Base-by-base conservation (phyloP, 441 rosid genomes). In the Adansonia madagascariensis region DNA sequence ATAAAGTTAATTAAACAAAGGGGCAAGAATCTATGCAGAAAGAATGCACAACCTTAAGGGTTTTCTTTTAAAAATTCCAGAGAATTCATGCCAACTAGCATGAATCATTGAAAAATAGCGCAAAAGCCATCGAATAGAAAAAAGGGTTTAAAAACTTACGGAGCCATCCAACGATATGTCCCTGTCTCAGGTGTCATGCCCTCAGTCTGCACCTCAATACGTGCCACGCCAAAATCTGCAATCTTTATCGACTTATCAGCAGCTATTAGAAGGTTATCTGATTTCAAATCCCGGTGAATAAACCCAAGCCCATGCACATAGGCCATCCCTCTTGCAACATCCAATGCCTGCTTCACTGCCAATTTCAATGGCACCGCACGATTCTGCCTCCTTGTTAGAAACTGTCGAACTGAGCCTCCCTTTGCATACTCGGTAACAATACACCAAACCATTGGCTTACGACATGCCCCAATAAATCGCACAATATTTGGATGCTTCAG, bases 111-210 rank as follows among this genome's bases (percentile, higher is more conserved):
- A 31, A 15, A 46, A 18, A 15, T 17, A 17, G 9, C 8, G 6
- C 43, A 56, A 75, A 9, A 27, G 66, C 7, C 65, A 53, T n/a
- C 18, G 15, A 53, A 53, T 53, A 59, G 20, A 61, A 61, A 14
- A 12, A 22, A 78, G 65, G 49, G 47, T 75, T 12, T 31, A 63
- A 78, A 49, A 69, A 86, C 98, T 93, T 91, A 93, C 98, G 98
- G 98, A 65, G 98, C 98, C 98, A 95, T 95, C 98, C 98, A 95
- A 61, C 98, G 97, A 78, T 95, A 95, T 15, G 98, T 95, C 74
- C 98, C 98, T 2, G 98, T 95, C 88, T 93, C 98, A 0, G 98
- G 98, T 39, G 98, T 95, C 98, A 95, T 95, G 67, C 98, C 98
- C 87, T 94, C 98, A 0, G 97, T 91, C 86, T 94, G 98, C 84